Conservation (phyloP, 306 rosid species). For the Acacia melanoxylon region DNA sequence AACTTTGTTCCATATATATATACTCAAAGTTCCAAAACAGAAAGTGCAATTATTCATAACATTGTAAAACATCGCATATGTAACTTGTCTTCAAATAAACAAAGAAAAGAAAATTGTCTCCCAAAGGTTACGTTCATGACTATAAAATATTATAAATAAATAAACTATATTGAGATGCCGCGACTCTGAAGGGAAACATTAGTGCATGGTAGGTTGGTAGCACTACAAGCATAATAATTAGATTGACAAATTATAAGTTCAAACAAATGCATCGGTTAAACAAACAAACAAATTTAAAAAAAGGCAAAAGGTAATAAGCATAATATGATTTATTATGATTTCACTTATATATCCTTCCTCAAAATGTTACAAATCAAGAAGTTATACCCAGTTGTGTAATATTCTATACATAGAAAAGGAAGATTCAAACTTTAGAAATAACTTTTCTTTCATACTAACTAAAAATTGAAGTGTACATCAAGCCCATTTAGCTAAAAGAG, state of each 20-base stretch:
- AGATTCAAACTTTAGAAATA: not conserved
- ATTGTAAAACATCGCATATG: not conserved
- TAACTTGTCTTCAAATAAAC: not conserved
- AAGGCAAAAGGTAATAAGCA: not conserved
- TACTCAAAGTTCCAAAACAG: too few species aligned
- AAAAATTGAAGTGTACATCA: not conserved
- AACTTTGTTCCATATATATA: not conserved
- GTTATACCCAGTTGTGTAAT: too few species aligned
- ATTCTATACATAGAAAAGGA: too few species aligned
- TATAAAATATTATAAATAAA: too few species aligned
- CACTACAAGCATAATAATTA: too few species aligned
- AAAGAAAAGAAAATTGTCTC: not conserved
- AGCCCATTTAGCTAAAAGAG: conserved; percentile 53
- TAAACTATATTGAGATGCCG: too few species aligned
- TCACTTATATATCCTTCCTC: not conserved
- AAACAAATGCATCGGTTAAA: too few species aligned
- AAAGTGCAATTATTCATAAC: not conserved
- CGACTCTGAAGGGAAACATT: too few species aligned
- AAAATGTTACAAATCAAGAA: too few species aligned
- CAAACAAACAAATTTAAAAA: not conserved
- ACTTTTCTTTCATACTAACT: not conserved
- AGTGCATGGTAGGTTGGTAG: too few species aligned
- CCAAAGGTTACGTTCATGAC: not conserved
- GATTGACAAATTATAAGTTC: too few species aligned
- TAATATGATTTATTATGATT: not conserved